Evolutionary conservation across 2,329 filamentous ascomycete species (phyloP).

Genomic region (Stagonosporopsis rhizophila): DNA sequence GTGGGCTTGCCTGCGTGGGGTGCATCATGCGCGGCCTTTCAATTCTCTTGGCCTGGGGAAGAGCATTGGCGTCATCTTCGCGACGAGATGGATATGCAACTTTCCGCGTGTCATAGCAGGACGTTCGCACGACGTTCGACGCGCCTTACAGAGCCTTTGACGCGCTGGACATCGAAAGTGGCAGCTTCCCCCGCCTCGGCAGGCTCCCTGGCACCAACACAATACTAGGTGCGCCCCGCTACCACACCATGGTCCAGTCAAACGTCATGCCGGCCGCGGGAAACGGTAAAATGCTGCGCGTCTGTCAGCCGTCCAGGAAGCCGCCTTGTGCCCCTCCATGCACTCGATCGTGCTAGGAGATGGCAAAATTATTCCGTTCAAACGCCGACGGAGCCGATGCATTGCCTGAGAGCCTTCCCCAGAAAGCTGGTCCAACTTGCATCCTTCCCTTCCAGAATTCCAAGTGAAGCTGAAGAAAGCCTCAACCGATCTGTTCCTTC

Average conservation of each 20-base stretch:
- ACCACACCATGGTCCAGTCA: slow-evolving; percentile 11
- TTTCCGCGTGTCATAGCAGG: slow-evolving; percentile 12
- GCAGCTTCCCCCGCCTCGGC: slow-evolving; percentile 10
- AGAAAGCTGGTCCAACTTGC: slow-evolving; percentile 14
- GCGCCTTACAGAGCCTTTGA: not conserved
- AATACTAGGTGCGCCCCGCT: not conserved
- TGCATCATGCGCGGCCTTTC: slow-evolving; percentile 22
- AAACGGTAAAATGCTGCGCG: slow-evolving; percentile 36
- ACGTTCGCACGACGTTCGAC: slow-evolving; percentile 2
- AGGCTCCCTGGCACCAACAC: slow-evolving; percentile 1
- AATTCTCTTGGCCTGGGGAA: slow-evolving; percentile 44
- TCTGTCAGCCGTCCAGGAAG: slow-evolving; percentile 22
- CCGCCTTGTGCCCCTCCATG: slow-evolving; percentile 38
- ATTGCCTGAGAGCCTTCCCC: slow-evolving; percentile 13
- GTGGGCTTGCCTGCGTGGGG: slow-evolving; percentile 34
- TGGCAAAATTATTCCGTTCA: slow-evolving; percentile 41
- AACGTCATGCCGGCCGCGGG: slow-evolving; percentile 34
- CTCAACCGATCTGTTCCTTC: slow-evolving; percentile 10
- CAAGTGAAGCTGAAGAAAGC: slow-evolving; percentile 5
- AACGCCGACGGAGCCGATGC: slow-evolving; percentile 33
- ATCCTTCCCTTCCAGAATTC: slow-evolving; percentile 2
- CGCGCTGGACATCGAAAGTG: slow-evolving; percentile 5
- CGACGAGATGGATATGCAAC: slow-evolving; percentile 10
- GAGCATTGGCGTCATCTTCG: slow-evolving; percentile 25
- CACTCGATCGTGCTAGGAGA: slow-evolving; percentile 13